Evolutionary conservation across 225 moss, liverwort and hornwort genomes (phyloP).

Genomic region (Bryum argenteum): DNA sequence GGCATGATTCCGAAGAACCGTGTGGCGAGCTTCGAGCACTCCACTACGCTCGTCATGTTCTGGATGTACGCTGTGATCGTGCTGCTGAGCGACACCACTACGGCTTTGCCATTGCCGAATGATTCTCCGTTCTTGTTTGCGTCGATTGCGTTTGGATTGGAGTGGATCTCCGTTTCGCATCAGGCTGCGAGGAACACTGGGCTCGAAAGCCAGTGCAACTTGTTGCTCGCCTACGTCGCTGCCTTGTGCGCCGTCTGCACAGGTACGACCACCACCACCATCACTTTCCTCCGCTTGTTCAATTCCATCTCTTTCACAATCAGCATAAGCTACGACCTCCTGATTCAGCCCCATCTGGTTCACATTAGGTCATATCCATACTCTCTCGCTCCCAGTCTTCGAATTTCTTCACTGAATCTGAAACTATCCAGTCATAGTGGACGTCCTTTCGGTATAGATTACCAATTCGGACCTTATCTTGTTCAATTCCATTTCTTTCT

Average conservation of each 20-base stretch:
- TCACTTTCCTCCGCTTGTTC: background rate
- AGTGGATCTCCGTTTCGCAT: constrained; percentile 66
- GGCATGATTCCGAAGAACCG: constrained; percentile 65
- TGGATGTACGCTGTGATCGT: constrained; percentile 74
- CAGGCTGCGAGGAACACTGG: constrained; percentile 65
- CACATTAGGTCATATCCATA: too few relatives aligned
- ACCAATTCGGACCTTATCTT: too few relatives aligned
- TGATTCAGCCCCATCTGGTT: too few relatives aligned
- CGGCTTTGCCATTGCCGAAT: constrained; percentile 64
- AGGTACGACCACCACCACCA: constrained; percentile 28
- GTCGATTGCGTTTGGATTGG: constrained; percentile 72
- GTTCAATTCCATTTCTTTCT: too few relatives aligned
- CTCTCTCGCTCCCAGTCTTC: too few relatives aligned
- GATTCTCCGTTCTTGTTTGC: constrained; percentile 74
- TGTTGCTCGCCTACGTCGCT: constrained; percentile 61
- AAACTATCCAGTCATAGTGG: too few relatives aligned
- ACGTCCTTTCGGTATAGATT: too few relatives aligned
- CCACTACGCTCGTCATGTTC: constrained; percentile 71
- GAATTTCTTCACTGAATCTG: too few relatives aligned
- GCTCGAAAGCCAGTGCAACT: constrained; percentile 73
- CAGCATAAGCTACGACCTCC: too few relatives aligned
- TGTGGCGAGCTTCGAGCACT: constrained; percentile 82
- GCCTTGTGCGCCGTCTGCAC: constrained; percentile 60
- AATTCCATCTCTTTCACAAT: too few relatives aligned
- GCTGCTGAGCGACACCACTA: constrained; percentile 68